A percentile compares a stretch with the other conserved stretches of the same genome.
Evolutionary conservation across 2,329 filamentous ascomycete genomes (phyloP).

Genomic region (Apiospora hydei): DNA sequence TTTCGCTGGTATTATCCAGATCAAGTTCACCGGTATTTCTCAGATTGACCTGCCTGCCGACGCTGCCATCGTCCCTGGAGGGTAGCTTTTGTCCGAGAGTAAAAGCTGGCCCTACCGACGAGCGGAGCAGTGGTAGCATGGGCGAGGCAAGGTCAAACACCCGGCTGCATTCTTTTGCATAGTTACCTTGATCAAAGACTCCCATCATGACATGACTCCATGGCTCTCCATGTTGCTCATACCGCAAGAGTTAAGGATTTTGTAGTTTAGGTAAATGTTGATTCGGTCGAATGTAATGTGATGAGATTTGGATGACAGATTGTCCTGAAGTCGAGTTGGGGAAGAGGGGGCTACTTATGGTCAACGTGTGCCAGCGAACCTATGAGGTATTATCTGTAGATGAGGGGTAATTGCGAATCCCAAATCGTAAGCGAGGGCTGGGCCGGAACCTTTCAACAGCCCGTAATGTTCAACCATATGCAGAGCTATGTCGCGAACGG

Average conservation of each 20-base stretch:
- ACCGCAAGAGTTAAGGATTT: not conserved
- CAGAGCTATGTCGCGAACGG: not conserved
- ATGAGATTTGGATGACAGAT: not conserved
- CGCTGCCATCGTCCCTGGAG: not conserved
- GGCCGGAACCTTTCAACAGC: not conserved
- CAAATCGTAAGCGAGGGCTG: not conserved
- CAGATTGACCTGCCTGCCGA: slow-evolving; percentile 55
- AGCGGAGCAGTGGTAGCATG: not conserved
- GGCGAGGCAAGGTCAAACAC: not conserved
- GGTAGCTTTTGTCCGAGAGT: not conserved
- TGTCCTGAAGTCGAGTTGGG: not conserved
- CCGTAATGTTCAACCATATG: not conserved
- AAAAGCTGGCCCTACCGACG: not conserved
- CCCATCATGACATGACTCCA: slow-evolving; percentile 20
- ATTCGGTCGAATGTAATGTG: not conserved
- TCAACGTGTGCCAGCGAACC: too few relatives aligned
- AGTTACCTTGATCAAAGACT: slow-evolving; percentile 23
- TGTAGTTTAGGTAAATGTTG: not conserved
- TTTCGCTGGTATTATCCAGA: slow-evolving; percentile 89
- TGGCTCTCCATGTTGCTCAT: slow-evolving; percentile 5
- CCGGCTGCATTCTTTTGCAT: slow-evolving; percentile 24
- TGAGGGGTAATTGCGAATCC: not conserved
- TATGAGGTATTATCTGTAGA: not conserved
- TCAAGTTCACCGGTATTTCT: slow-evolving; percentile 87
- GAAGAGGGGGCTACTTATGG: not conserved